Evolutionary conservation across 139 green algal genomes (phyloP), one percentile per base, ranked within the genome.

Genomic region (Closterium sp.): DNA sequence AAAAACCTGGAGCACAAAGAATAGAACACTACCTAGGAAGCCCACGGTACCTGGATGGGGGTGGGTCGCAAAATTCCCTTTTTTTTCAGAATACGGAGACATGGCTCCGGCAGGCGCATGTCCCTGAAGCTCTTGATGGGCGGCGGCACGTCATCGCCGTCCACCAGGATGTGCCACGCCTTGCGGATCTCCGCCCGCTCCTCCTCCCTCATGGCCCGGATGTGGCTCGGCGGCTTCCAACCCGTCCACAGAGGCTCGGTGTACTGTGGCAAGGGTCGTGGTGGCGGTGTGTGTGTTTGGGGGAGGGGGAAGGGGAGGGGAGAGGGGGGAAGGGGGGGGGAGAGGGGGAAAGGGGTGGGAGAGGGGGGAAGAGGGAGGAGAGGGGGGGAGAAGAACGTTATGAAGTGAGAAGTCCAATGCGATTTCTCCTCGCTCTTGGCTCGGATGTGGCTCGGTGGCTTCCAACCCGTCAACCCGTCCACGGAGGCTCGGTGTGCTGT

Each of bases 391-490:
- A 31, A 12, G 64, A 19, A 83, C 19, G 64, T n/a, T n/a, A 55
- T 55, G 36, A 55, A 6, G 6, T 12, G 6, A 55, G 36, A 55
- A 6, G 81, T 4, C 5, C 7, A 8, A 97, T 93, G 84, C 94
- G 96, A 84, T 87, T 98, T 92, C 31, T 95, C 92, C 86, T 96
- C 94, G 1, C 87, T 91, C 92, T 97, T 97, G 5, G 90, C 88
- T 30, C 97, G 94, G 84, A 98, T 96, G 33, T 94, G 94, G 55
- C 96, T 89, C 4, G 97, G 97, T 31, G 98, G 97, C 93, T 97
- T 98, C 98, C 98, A 99, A 21, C 98, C 98, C n/a, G n/a, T n/a
- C n/a, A n/a, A n/a, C n/a, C n/a, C 4, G 98, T 99, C 30, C 92
- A 91, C 92, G 98, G 95, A 76, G 91, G 90, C 33, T 95, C 93